Percentiles rank a stretch among this genome's conserved stretches.
Conservation (phyloP, 345 rosid species). For the Salix brachista region DNA sequence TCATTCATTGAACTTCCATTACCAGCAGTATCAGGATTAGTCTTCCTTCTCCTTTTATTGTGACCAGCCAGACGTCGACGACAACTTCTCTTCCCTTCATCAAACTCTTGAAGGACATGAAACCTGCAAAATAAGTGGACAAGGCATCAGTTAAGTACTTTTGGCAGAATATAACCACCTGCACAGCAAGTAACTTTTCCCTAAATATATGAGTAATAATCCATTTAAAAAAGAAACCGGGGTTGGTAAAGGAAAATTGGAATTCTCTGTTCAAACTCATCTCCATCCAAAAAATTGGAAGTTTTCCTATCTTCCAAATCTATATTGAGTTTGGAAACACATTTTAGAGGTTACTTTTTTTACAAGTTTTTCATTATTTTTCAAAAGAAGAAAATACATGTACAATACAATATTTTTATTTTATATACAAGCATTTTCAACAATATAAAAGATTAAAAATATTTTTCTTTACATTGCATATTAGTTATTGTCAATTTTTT, state of each 20-base stretch:
- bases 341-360: background rate
- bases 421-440: too few species aligned
- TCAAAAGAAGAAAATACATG: too few species aligned
- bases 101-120: conserved; percentile 95
- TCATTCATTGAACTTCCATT: conserved; percentile 55
- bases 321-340: background rate
- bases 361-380: too few species aligned
- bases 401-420: too few species aligned
- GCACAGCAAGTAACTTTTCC: background rate
- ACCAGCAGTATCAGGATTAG: conserved; percentile 64
- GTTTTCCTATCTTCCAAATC: background rate
- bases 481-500: too few species aligned
- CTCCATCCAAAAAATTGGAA: background rate
- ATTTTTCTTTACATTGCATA: too few species aligned
- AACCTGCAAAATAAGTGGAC: conserved; percentile 49
- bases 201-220: background rate
- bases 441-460: too few species aligned
- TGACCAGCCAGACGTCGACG: conserved; percentile 99
- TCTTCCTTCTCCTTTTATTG: conserved; percentile 92
- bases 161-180: background rate
- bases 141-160: conserved; percentile 1
- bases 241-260: too few species aligned
- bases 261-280: too few species aligned
- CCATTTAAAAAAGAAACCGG: too few species aligned
- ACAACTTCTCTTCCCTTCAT: conserved; percentile 99